These are phyloP conservation scores for Kokia cookei DNA, from an alignment of 441 rosid species.

Conservation along the genomic window DNA sequence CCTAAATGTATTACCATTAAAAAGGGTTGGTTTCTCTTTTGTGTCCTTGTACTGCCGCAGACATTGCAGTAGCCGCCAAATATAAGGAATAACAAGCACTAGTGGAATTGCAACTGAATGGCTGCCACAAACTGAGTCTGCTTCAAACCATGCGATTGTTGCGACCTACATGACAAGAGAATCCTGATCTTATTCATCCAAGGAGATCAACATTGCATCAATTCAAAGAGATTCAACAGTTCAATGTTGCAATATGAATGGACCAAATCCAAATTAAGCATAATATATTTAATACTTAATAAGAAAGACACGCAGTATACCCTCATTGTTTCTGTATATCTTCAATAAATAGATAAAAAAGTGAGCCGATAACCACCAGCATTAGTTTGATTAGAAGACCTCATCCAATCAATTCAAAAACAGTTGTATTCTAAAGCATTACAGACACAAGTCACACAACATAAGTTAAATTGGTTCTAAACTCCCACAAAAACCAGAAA, in stretches of 20 bases:
- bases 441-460: neutral
- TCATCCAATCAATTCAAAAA: conserved; percentile 1
- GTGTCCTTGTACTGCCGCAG: conserved; percentile 72
- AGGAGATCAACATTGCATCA: neutral
- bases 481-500: neutral
- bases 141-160: conserved; percentile 82
- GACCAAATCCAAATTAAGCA: neutral
- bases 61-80: conserved; percentile 67
- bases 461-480: neutral
- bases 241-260: neutral
- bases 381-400: neutral
- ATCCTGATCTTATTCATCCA: conserved; percentile 8
- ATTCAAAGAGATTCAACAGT: neutral
- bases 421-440: neutral
- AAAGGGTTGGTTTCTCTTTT: conserved; percentile 56
- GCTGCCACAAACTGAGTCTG: conserved; percentile 77
- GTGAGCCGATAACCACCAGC: neutral
- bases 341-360: neutral
- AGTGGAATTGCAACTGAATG: conserved; percentile 67
- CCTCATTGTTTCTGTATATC: neutral
- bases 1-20: conserved; percentile 39
- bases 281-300: neutral
- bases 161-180: conserved; percentile 45
- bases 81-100: conserved; percentile 68
- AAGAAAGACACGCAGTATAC: neutral